These are phyloP conservation scores for Hypoxylon sp. DNA, from an alignment of 2,329 filamentous ascomycete genomes.

Conservation along the genomic window DNA sequence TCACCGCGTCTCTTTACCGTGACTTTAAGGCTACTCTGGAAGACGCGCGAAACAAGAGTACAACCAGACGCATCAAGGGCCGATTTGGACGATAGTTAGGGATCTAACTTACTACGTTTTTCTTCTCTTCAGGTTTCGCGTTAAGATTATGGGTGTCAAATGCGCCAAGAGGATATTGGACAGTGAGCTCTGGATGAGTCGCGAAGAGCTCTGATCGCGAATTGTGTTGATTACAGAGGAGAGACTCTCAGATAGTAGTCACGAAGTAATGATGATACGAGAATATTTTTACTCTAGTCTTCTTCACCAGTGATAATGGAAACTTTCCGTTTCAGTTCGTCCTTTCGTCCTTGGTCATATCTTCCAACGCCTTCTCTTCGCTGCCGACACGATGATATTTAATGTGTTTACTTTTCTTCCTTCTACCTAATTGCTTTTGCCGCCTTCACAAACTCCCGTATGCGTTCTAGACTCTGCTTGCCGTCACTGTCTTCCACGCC, in stretches of 20 bases:
- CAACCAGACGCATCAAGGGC: slow-evolving; percentile 42
- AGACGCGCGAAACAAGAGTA: slow-evolving; percentile 62
- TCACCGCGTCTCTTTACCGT: slow-evolving; percentile 71
- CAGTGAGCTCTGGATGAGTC: neutral
- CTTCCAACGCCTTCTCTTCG: neutral
- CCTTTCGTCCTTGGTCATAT: slow-evolving; percentile 4
- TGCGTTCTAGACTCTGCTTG: slow-evolving; percentile 83
- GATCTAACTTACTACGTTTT: neutral
- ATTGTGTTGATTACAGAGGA: neutral
- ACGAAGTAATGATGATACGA: slow-evolving; percentile 23
- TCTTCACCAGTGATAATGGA: slow-evolving; percentile 3
- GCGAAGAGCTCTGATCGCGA: neutral
- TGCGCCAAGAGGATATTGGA: neutral
- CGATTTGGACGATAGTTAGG: slow-evolving; percentile 3
- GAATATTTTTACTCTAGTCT: neutral
- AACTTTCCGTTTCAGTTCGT: slow-evolving; percentile 8
- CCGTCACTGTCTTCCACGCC: slow-evolving; percentile 89
- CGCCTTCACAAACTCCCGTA: slow-evolving; percentile 80
- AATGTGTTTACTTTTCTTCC: slow-evolving; percentile 4
- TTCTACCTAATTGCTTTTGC: slow-evolving; percentile 71
- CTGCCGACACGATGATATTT: neutral
- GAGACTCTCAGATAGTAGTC: neutral
- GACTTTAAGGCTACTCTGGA: slow-evolving; percentile 75
- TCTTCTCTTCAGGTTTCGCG: neutral
- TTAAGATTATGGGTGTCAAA: neutral